Evolutionary conservation across 2,329 filamentous ascomycete species (phyloP), one percentile per base, ranked within the genome.

Genomic region (Cladosporium sp.): DNA sequence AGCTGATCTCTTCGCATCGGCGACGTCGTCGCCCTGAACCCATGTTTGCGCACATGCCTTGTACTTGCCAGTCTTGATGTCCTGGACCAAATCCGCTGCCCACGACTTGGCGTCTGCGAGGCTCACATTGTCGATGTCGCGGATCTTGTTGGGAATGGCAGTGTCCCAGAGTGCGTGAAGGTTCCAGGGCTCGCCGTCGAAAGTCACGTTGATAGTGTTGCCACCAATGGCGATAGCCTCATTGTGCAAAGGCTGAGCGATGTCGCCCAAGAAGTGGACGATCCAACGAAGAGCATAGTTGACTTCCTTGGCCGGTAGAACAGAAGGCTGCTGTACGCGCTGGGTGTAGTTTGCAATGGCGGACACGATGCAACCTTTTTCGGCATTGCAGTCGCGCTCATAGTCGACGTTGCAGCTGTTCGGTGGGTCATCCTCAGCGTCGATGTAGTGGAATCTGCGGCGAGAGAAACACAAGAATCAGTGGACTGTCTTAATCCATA

Each of bases 261-360:
- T 74, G 75, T 96, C 92, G 65, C 92, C 86, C 12, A 95, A 79
- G 72, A 86, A 84, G 65, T 79, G 83, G 26, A 86, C 76, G 63
- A 86, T 74, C 75, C 83, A 85, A 65, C 80, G 79, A 24, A 86
- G 71, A 0, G 82, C 82, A 59, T 81, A 79, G 66, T 79, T 78
- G 47, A 76, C 74, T 69, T 81, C 76, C 21, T 66, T 68, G 8
- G 71, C 69, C 55, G 73, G 69, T 41, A 81, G 65, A 26, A 65
- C 64, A 52, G 54, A 67, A 4, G 69, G 71, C 57, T 74, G 68
- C n/a, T 75, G 72, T 0, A 80, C 79, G 41, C 78, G 78, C 12
- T 72, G 75, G 18, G 79, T 82, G 70, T 84, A 83, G 71, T 87
- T 87, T 2, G 82, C 79, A 59, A 87, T 83, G 5, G 85, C 85